These are phyloP conservation scores for Globisporangium cederbergense DNA, from an alignment of 352 stramenopile species.

Conservation along the genomic window DNA sequence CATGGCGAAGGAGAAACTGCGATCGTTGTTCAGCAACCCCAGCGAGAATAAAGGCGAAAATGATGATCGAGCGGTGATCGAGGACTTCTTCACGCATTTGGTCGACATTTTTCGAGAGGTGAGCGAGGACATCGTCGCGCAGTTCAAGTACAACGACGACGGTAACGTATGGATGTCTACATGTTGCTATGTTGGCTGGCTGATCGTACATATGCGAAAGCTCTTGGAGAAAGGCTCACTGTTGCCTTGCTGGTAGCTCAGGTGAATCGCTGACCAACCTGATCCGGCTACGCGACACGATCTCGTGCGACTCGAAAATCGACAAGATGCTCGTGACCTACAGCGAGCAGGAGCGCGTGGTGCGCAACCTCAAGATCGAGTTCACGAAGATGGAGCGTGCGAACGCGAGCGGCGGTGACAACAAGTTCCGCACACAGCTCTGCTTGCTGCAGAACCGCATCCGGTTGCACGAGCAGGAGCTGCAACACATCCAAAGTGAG, in stretches of 20 bases:
- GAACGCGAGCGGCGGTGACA: slow-evolving; percentile 25
- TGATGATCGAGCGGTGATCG: slow-evolving; percentile 15
- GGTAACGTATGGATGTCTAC: slow-evolving; percentile 24
- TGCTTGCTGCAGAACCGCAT: slow-evolving; percentile 60
- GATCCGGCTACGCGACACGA: slow-evolving; percentile 68
- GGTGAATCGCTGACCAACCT: slow-evolving; percentile 65
- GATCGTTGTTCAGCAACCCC: slow-evolving; percentile 8
- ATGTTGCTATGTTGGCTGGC: not conserved
- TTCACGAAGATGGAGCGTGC: slow-evolving; percentile 52
- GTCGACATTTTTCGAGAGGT: slow-evolving; percentile 53
- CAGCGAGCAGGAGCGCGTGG: slow-evolving; percentile 42
- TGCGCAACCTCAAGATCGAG: slow-evolving; percentile 65
- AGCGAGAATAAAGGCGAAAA: not conserved
- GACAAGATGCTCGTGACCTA: slow-evolving; percentile 33
- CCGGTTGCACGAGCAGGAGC: slow-evolving; percentile 51
- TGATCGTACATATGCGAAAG: not conserved
- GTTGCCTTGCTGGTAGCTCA: slow-evolving; percentile 19
- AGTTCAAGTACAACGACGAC: slow-evolving; percentile 85
- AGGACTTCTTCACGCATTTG: slow-evolving; percentile 41
- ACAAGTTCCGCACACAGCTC: slow-evolving; percentile 53
- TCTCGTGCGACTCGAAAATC: slow-evolving; percentile 56
- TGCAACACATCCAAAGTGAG: slow-evolving; percentile 52
- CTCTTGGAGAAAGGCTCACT: not conserved
- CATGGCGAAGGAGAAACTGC: slow-evolving; percentile 32
- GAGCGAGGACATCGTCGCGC: slow-evolving; percentile 64